Evolutionary conservation across 768 basidiomycete species (phyloP).

Genomic region (Symmetrospora coprosmae): DNA sequence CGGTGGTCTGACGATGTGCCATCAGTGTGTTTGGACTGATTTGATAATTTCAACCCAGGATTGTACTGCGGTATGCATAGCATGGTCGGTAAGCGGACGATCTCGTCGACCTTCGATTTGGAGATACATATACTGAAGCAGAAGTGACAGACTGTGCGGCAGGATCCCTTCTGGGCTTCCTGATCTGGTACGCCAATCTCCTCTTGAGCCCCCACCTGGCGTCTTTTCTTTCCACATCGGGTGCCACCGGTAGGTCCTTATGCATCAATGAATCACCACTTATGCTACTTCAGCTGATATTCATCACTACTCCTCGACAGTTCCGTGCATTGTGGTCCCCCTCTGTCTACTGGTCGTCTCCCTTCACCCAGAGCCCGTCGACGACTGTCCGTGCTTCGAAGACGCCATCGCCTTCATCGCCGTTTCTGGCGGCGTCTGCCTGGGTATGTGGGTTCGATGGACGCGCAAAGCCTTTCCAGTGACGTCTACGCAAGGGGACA

Average conservation of each 20-base stretch:
- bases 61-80: conserved; percentile 81
- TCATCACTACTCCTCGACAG: background rate
- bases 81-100: conserved; percentile 38
- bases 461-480: conserved; percentile 26
- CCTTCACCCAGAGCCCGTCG: conserved; percentile 82
- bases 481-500: conserved; percentile 18
- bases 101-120: too few species aligned
- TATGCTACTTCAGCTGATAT: background rate
- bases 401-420: conserved; percentile 88
- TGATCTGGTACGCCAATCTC: conserved; percentile 24
- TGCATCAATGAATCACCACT: background rate
- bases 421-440: conserved; percentile 58
- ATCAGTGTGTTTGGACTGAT: conserved; percentile 45
- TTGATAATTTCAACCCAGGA: conserved; percentile 41
- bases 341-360: conserved; percentile 53
- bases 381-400: conserved; percentile 95
- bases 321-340: conserved; percentile 2
- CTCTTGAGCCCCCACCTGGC: background rate
- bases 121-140: too few species aligned
- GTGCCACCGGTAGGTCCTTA: background rate
- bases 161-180: conserved; percentile 27
- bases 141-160: conserved; percentile 28
- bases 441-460: conserved; percentile 53
- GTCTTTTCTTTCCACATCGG: background rate
- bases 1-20: conserved; percentile 35